Evolutionary conservation across 345 rosid genomes (phyloP).

Genomic region (Citrus medica): DNA sequence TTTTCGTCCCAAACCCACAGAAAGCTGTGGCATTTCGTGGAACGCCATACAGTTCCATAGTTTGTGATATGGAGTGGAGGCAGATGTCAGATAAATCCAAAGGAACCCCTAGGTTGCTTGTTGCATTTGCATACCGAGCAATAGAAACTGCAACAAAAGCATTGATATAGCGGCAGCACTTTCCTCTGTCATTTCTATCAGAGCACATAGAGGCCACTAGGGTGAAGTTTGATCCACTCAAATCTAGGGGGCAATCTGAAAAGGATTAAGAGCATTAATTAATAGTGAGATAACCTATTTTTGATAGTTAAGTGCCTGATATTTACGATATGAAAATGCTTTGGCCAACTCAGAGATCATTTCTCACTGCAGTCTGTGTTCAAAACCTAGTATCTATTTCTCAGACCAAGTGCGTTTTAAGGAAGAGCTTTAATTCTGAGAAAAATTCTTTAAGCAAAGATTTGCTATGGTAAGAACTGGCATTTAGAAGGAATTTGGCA

Average conservation of each 20-base stretch:
- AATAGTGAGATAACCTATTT: background rate
- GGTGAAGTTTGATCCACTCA: slow-evolving; percentile 68
- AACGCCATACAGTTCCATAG: slow-evolving; percentile 75
- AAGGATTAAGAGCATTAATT: slow-evolving; percentile 11
- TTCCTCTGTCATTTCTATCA: slow-evolving; percentile 49
- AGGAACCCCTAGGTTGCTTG: slow-evolving; percentile 66
- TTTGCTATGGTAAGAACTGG: background rate
- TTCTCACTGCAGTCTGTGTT: background rate
- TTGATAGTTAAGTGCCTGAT: background rate
- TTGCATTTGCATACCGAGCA: slow-evolving; percentile 69
- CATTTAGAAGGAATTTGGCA: background rate
- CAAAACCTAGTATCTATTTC: background rate
- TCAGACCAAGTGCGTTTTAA: background rate
- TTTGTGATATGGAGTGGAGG: slow-evolving; percentile 56
- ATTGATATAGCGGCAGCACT: slow-evolving; percentile 93
- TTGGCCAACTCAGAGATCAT: background rate
- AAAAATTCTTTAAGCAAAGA: background rate
- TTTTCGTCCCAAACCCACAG: slow-evolving; percentile 87
- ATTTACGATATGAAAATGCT: background rate
- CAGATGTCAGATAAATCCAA: slow-evolving; percentile 50
- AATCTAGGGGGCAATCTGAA: slow-evolving; percentile 87
- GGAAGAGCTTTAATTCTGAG: background rate
- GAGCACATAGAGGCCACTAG: slow-evolving; percentile 81
- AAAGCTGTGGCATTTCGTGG: slow-evolving; percentile 70
- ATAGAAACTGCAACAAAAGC: slow-evolving; percentile 74